phyloP scores from a whole-genome alignment of 1,139 yeast species.

The Candida albicans region DNA sequence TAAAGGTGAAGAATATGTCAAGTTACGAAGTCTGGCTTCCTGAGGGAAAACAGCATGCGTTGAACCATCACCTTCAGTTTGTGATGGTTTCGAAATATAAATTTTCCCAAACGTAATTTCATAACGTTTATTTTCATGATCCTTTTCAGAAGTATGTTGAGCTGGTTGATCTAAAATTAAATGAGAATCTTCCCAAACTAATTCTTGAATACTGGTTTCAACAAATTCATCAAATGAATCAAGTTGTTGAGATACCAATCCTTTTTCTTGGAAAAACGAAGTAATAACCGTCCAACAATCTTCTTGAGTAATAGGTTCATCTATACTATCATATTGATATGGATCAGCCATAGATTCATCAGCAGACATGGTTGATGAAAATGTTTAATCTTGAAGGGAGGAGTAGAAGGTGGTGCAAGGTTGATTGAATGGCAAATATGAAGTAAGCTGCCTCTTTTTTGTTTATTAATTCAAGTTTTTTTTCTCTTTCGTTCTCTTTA shows the following conservation, averaged over 20 bases:
- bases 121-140: slow-evolving; percentile 85
- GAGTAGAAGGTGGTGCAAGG: neutral
- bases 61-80: slow-evolving; percentile 99
- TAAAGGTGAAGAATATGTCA: slow-evolving; percentile 93
- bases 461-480: no score
- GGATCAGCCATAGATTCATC: slow-evolving; percentile 42
- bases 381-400: neutral
- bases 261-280: slow-evolving; percentile 93
- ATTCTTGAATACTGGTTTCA: slow-evolving; percentile 93
- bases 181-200: slow-evolving; percentile 94
- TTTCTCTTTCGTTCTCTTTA: neutral
- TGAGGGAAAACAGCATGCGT: slow-evolving; percentile 98
- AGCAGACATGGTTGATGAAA: slow-evolving; percentile 13
- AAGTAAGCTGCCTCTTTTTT: neutral
- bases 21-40: slow-evolving; percentile 93
- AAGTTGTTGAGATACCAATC: slow-evolving; percentile 95
- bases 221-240: slow-evolving; percentile 98
- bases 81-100: slow-evolving; percentile 93
- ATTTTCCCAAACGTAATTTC: slow-evolving; percentile 97
- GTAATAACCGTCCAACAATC: slow-evolving; percentile 99
- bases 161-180: slow-evolving; percentile 96
- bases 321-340: slow-evolving; percentile 61
- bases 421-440: neutral
- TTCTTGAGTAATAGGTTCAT: slow-evolving; percentile 85
- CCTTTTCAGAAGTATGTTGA: slow-evolving; percentile 89